Conservation (phyloP, 2,329 filamentous ascomycete genomes). For the Alternaria infectoria region DNA sequence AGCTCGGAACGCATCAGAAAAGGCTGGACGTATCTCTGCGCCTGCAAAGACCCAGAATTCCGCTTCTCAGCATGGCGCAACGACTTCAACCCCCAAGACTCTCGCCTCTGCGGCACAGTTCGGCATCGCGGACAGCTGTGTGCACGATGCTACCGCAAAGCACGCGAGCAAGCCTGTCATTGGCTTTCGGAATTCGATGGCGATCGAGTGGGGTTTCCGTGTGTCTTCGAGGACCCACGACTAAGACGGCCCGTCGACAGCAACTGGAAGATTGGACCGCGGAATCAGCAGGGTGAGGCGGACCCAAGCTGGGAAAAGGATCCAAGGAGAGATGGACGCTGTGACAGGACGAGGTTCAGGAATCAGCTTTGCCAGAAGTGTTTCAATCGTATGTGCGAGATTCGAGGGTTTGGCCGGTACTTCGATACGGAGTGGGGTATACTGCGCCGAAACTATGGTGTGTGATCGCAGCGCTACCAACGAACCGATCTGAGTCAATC, state of each 20-base stretch:
- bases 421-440: conserved; percentile 31
- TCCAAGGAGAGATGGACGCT: conserved; percentile 24
- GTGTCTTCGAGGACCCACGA: conserved; percentile 26
- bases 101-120: conserved; percentile 26
- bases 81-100: conserved; percentile 28
- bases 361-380: conserved; percentile 33
- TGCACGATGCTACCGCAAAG: conserved; percentile 25
- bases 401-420: conserved; percentile 28
- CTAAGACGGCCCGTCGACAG: conserved; percentile 19
- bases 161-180: conserved; percentile 22
- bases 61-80: conserved; percentile 25
- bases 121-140: conserved; percentile 31
- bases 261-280: conserved; percentile 29
- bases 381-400: conserved; percentile 33
- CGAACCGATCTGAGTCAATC: neutral
- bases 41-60: conserved; percentile 29
- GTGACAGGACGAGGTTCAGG: conserved; percentile 20
- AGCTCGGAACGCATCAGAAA: conserved; percentile 24
- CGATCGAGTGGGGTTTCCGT: conserved; percentile 30
- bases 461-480: neutral
- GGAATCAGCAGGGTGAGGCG: conserved; percentile 20
- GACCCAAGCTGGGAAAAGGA: conserved; percentile 34
- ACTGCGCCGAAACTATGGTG: conserved; percentile 13
- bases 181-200: conserved; percentile 32
- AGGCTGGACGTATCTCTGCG: conserved; percentile 29